Percentiles rank a stretch among this genome's conserved stretches.
Evolutionary conservation across 371 early-diverging fungal genomes (phyloP).

Genomic region (Mucor sp.): DNA sequence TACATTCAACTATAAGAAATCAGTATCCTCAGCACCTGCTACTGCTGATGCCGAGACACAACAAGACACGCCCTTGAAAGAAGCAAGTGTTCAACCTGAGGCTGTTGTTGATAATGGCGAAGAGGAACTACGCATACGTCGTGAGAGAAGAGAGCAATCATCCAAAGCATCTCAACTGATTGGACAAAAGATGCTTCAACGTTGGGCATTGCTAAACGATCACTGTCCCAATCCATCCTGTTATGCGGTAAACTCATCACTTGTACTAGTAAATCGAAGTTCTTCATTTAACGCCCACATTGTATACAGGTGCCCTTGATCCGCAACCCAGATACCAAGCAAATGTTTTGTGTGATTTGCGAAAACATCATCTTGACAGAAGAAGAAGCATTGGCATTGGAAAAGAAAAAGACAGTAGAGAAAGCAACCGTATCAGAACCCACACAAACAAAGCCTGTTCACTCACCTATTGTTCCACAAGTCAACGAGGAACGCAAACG

Average conservation of each 20-base stretch:
- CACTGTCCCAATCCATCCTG: conserved; percentile 61
- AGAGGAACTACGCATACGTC: conserved; percentile 18
- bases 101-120: conserved; percentile 17
- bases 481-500: conserved; percentile 1
- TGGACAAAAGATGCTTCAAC: conserved; percentile 69
- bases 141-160: conserved; percentile 57
- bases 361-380: conserved; percentile 44
- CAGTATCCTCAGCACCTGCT: not conserved
- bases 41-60: not conserved
- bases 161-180: conserved; percentile 64
- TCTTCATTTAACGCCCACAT: no score
- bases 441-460: not conserved
- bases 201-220: conserved; percentile 75
- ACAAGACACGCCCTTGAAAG: not conserved
- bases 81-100: conserved; percentile 8
- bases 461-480: not conserved
- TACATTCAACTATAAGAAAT: not conserved
- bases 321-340: conserved; percentile 56
- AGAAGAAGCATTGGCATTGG: conserved; percentile 14
- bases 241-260: conserved; percentile 53
- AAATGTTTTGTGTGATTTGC: conserved; percentile 70
- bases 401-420: conserved; percentile 4
- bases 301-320: conserved; percentile 64
- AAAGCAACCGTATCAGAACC: not conserved
- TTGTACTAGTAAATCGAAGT: no score